Evolutionary conservation across 2,329 filamentous ascomycete species (phyloP).

Genomic region (Cladobotryum protrusum): DNA sequence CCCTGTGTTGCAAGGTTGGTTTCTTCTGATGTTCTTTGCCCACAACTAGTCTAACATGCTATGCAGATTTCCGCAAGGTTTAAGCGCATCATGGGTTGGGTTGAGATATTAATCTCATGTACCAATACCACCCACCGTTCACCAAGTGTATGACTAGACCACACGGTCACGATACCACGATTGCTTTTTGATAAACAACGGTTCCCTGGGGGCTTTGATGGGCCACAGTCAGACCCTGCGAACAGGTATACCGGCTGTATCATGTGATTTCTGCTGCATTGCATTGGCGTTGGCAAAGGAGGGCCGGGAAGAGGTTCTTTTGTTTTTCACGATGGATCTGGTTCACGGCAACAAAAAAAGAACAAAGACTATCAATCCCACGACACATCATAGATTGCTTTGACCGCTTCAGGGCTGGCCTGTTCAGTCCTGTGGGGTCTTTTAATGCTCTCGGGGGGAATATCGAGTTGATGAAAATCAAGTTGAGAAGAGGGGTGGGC

Average conservation of each 20-base stretch:
- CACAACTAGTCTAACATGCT: not conserved
- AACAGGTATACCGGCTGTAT: constrained; percentile 28
- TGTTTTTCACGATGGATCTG: constrained; percentile 25
- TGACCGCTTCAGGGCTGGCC: constrained; percentile 16
- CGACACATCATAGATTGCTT: constrained; percentile 33
- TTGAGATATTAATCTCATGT: constrained; percentile 12
- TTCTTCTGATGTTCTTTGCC: not conserved
- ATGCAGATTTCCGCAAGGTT: constrained; percentile 52
- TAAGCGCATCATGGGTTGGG: constrained; percentile 25
- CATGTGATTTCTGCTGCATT: constrained; percentile 43
- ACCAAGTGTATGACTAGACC: constrained; percentile 37
- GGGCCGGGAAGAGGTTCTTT: constrained; percentile 22
- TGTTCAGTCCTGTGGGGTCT: constrained; percentile 11
- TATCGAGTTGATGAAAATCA: constrained; percentile 16
- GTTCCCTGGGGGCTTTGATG: constrained; percentile 13
- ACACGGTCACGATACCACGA: constrained; percentile 43
- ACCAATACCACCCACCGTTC: constrained; percentile 12
- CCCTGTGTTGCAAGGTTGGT: constrained; percentile 79
- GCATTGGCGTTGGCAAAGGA: constrained; percentile 50
- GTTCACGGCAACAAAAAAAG: constrained; percentile 22
- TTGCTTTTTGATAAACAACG: constrained; percentile 24
- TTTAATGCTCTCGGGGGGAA: constrained; percentile 26
- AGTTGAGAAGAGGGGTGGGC: constrained; percentile 1
- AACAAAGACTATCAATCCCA: constrained; percentile 31
- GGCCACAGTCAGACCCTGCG: constrained; percentile 18